phyloP scores from a whole-genome alignment of 2,329 filamentous ascomycete species.

The Neodidymelliopsis sp. region DNA sequence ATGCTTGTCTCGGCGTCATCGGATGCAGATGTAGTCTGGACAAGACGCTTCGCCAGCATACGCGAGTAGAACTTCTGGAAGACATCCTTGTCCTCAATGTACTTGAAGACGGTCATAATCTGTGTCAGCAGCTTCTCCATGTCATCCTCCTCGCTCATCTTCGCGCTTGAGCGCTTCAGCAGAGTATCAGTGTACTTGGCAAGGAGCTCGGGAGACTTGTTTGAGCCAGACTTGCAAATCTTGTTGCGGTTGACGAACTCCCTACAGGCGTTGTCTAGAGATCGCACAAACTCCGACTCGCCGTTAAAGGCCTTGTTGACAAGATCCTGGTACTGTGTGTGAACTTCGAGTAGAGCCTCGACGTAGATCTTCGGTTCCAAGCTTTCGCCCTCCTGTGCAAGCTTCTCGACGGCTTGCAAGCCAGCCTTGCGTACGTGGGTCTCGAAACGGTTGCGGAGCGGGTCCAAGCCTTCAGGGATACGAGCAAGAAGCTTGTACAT shows the following conservation, averaged over 20 bases:
- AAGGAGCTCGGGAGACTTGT: constrained; percentile 91
- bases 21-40: constrained; percentile 93
- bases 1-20: constrained; percentile 98
- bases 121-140: constrained; percentile 87
- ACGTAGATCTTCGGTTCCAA: constrained; percentile 97
- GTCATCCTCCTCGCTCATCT: constrained; percentile 91
- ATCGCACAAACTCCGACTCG: constrained; percentile 95
- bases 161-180: constrained; percentile 84
- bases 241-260: constrained; percentile 99
- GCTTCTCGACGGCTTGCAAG: constrained; percentile 86
- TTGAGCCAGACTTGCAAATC: constrained; percentile 91
- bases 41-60: constrained; percentile 92
- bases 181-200: constrained; percentile 95
- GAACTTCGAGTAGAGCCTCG: constrained; percentile 90
- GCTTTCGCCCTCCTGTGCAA: constrained; percentile 84
- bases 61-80: constrained; percentile 99
- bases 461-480: constrained; percentile 90
- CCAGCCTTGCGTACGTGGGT: constrained; percentile 91
- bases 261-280: constrained; percentile 93
- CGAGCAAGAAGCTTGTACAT: constrained; percentile 94
- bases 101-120: constrained; percentile 99
- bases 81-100: constrained; percentile 99
- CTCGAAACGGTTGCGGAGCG: constrained; percentile 86
- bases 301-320: constrained; percentile 93
- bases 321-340: constrained; percentile 89